Evolutionary conservation across 805 yeast species (phyloP).

Genomic region (Candida rishiriensis): DNA sequence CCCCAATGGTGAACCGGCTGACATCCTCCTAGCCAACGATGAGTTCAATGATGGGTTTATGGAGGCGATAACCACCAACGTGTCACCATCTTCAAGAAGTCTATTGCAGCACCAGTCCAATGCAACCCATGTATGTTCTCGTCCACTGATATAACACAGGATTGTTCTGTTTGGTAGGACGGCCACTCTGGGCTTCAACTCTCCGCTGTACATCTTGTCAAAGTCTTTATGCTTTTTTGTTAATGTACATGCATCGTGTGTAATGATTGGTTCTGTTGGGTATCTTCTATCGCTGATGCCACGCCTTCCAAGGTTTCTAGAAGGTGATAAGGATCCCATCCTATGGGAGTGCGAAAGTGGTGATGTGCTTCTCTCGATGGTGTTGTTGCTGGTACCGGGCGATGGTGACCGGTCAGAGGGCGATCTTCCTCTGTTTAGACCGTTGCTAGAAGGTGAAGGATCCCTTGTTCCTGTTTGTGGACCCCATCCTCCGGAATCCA

Average conservation of each 20-base stretch:
- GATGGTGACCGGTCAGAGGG: constrained; percentile 16
- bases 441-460: constrained; percentile 16
- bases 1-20: constrained; percentile 8
- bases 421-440: constrained; percentile 16
- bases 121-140: constrained; percentile 80
- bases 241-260: constrained; percentile 38
- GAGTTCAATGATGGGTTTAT: constrained; percentile 30
- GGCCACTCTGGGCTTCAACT: constrained; percentile 28
- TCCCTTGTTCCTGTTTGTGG: constrained; percentile 15
- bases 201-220: constrained; percentile 41
- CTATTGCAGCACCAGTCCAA: constrained; percentile 62
- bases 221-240: constrained; percentile 44
- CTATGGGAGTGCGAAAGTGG: constrained; percentile 12
- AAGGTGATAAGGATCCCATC: constrained; percentile 21
- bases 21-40: constrained; percentile 20
- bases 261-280: constrained; percentile 34
- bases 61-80: constrained; percentile 56
- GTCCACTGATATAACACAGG: constrained; percentile 62
- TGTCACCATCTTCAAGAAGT: constrained; percentile 61
- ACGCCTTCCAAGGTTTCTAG: constrained; percentile 8
- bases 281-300: constrained; percentile 18
- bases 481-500: constrained; percentile 22
- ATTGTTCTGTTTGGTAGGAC: constrained; percentile 48
- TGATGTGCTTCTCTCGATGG: constrained; percentile 19
- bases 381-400: constrained; percentile 5